Base-by-base conservation (phyloP, 768 basidiomycete species). In the Mycena galopus region DNA sequence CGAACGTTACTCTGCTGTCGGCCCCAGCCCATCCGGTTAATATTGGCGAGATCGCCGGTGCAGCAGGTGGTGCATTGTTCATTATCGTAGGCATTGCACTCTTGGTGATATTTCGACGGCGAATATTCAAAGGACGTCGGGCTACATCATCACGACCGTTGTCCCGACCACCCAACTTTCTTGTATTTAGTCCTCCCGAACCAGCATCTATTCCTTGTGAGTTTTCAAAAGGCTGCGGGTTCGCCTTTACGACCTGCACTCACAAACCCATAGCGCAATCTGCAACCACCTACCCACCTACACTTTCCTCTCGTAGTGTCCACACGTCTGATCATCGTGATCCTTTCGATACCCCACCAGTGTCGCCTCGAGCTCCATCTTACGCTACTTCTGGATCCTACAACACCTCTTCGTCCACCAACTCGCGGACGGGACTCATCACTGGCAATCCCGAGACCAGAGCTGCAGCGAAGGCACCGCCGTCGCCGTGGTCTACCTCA, bases 311-410 rank as follows among this genome's bases (percentile, higher is more conserved):
- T 1, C 25, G 35, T 21, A 53, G 60, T 53, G 1, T 62, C 10
- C 57, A 19, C 7, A 27, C 25, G 10, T 16, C 32, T 30, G 37
- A 55, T 44, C 27, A 11, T 27, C 42, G 10, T n/a, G 62, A 69
- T 30, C 71, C 74, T 6, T 69, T 70, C 27, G 63, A 61, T 33
- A 69, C 74, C 37, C 74, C 74, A 12, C 74, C 71, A 6, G 27
- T 59, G 7, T 75, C 74, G 21, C 74, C 74, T 10, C 69, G 35
- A 1, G 50, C 70, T 39, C 27, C 44, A 19, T 69, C 74, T 23
- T 69, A 50, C 47, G 35, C 56, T 32, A 47, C 53, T 14, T 39
- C 44, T n/a, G 16, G 21, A 21, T 47, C 44, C 10, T 47, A 21
- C 21, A 21, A 21, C 7, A 21, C 1, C n/a, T 47, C 42, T 12